Base-by-base conservation (phyloP, 2,329 filamentous ascomycete genomes). In the Raffaelea ambrosiae region DNA sequence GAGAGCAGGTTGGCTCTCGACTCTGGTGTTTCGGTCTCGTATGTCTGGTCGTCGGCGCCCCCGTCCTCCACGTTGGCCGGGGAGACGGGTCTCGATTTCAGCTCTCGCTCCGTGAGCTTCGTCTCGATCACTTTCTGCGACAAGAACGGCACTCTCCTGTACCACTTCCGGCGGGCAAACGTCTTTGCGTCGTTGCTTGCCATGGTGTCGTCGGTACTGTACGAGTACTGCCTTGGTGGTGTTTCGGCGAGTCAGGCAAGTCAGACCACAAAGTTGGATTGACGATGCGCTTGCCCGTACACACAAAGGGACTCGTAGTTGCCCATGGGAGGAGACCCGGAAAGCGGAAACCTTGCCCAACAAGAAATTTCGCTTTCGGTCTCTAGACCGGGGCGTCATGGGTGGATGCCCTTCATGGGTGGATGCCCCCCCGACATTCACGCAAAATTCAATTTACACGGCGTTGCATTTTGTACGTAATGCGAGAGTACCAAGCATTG, bases 101-200 rank as follows among this genome's bases (percentile, higher is more conserved):
- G 36, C 7, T 21, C 45, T 5, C 44, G 46, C n/a, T 51, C 46
- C 22, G 53, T 53, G 21, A 54, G 43, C 29, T 44, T 47, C 23
- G 47, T 54, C 45, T 54, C 49, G 44, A 60, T 60, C 4, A 58
- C 57, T 4, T 52, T 55, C 7, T 52, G 53, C 13, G 60, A 62
- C 3, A 62, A 14, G 22, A 62, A 57, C 0, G 60, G 60, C 1
- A 61, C 59, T 33, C 57, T 52, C 41, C 60, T 55, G 52, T 62
- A 61, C 60, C 60, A 62, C 39, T 58, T 62, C 48, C 60, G 52
- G 2, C 55, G 57, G 22, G 58, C 54, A 38, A 62, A 62, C 21
- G 44, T 53, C 40, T 55, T 57, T 39, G 51, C 54, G 40, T 33
- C 36, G 35, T 9, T 38, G 35, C 35, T 38, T 8, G 35, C 35